Evolutionary conservation across 345 rosid genomes (phyloP).

Genomic region (Syzygium oleosum): DNA sequence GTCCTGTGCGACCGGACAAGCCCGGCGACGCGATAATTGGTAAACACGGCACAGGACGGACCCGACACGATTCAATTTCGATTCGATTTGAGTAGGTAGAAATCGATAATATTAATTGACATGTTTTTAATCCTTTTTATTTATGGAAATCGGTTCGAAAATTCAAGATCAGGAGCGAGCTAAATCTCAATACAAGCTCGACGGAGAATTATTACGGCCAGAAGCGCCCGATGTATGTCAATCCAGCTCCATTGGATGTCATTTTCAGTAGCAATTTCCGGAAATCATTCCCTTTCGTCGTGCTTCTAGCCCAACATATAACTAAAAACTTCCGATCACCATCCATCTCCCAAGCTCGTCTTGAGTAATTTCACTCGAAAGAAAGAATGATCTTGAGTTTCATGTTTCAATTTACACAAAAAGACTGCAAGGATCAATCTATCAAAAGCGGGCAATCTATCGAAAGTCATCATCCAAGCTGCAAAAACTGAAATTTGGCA

Average conservation of each 20-base stretch:
- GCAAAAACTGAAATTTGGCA: neutral
- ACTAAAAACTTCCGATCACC: neutral
- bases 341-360: neutral
- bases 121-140: too few relatives aligned
- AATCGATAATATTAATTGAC: neutral
- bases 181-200: fast-evolving
- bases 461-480: neutral
- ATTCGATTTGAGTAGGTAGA: neutral
- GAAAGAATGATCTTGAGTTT: neutral
- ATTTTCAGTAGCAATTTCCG: fast-evolving
- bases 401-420: neutral
- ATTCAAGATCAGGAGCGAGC: fast-evolving
- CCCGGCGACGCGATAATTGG: neutral
- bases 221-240: fast-evolving
- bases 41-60: too few relatives aligned
- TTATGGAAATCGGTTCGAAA: too few relatives aligned
- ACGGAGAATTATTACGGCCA: fast-evolving
- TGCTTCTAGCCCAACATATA: neutral
- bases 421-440: neutral
- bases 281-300: neutral
- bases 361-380: neutral
- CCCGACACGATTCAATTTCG: neutral
- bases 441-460: neutral
- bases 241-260: fast-evolving
- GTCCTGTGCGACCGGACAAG: neutral